Evolutionary conservation across 2,329 filamentous ascomycete species (phyloP), one percentile per base, ranked within the genome.

Genomic region (Beauveria medogensis): DNA sequence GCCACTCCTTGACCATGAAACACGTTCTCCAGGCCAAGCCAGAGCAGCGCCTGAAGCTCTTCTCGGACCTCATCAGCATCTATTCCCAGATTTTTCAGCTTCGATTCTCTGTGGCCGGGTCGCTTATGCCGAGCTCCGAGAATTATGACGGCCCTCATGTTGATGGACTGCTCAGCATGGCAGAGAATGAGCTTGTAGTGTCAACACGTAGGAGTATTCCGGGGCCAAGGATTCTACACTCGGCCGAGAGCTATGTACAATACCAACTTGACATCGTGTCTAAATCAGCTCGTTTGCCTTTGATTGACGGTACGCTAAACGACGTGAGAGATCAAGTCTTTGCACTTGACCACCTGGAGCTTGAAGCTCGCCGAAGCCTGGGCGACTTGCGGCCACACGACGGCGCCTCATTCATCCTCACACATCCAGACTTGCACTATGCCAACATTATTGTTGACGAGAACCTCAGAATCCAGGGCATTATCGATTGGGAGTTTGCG

Each of bases 401-500:
- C 12, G 14, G 5, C n/a, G 54, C 37, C 18, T 3, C 54, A 16
- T 47, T 24, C 52, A 37, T 65, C 26, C 51, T 67, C 12, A 37
- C 63, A 8, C 65, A 66, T 54, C 52, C 47, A 3, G 65, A 67
- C 44, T n/a, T 47, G n/a, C 55, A 63, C 52, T 63, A 60, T 44
- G 46, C 63, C 24, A 71, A 70, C 52, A 65, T 68, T 4, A 66
- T 70, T 37, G 59, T 70, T 43, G 56, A 65, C 26, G 63, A 67
- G 37, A 48, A 67, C 12, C 67, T 66, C 37, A 55, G 62, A n/a
- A 64, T 69, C n/a, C 63, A 59, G 2, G 64, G 62, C 37, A 58
- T 70, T 50, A 64, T 71, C 28, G 69, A 70, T 53, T 69, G 68
- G 68, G 67, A 70, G 58, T 65, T 63, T 37, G 37, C 63, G 3